Base-by-base conservation (phyloP, 1,139 yeast genomes). In the Debaryomyces nepalensis region DNA sequence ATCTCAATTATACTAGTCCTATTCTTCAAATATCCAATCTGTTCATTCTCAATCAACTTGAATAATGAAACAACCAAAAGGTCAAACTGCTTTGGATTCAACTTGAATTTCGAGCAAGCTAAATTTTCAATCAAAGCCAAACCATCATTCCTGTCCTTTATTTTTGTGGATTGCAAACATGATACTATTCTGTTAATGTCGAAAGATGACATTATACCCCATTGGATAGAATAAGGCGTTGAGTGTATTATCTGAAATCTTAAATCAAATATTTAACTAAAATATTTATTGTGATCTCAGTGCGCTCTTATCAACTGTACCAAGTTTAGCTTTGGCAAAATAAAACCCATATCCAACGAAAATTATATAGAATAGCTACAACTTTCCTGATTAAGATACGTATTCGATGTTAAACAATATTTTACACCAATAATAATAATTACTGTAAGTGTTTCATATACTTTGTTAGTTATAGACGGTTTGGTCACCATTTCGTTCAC, bases 81-180 rank as follows among this genome's bases (percentile, higher is more conserved):
- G 32, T 54, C 53, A 50, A 63, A 55, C 37, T 59, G 66, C 39
- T 57, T 59, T 26, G 58, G 42, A 9, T 54, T 49, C 18, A 63
- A 48, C 18, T 47, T 50, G 37, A 55, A 52, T 27, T 56, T 63
- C 19, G 53, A 60, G 29, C 39, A 48, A 27, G 58, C 51, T 38
- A 67, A 42, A 9, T 59, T 58, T 30, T 74, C 77, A 16, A 82
- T 58, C 16, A 61, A 61, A 21, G 56, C 59, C 11, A 82, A 53
- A 0, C 79, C 83, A 35, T 75, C 80, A 51, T 68, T 78, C 31
- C 87, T 59, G 12, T 80, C 84, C 47, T 74, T 76, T 30, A 78
- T 62, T 51, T 75, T 81, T 5, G 72, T 47, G 0, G 87, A 81
- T 20, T 52, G 52, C 40, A 67, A 56, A 9, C 52, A 42, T 18